Base-by-base conservation (phyloP, 1,284 basidiomycete genomes). In the Xerocomus minutiporus region DNA sequence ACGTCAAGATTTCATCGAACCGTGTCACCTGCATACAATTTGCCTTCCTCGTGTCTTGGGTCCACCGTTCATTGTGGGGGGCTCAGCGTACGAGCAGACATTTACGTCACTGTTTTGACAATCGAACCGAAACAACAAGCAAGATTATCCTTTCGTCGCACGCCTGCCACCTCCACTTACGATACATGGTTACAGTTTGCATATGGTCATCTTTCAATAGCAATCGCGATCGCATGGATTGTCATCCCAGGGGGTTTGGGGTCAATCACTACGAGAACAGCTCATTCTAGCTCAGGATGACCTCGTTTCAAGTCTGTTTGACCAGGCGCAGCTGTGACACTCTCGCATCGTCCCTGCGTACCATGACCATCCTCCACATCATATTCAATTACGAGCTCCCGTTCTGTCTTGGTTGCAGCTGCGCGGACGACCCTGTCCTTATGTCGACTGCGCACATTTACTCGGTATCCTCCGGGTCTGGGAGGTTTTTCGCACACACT, bases 321-420 rank as follows among this genome's bases (percentile, higher is more conserved):
- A 20, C 38, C 42, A n/a, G 2, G 9, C 6, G 25, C 25, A n/a
- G 13, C 3, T 6, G 11, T 35, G 28, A 13, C 11, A 11, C 25
- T 47, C 17, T 28, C 5, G 20, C 17, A 8, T 17, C 13, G 28
- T 26, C 26, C 17, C 15, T 15, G 15, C 28, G 34, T 39, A 17
- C 31, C 15, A 15, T 15, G 23, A 34, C 12, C 17, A 15, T 38
- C 13, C 7, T 39, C 25, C 25, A 42, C 25, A 28, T 28, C 41
- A 11, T 13, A 41, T 41, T 41, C 25, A 26, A 28, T 42, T 7
- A 8, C 25, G 15, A 28, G 13, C 38, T 12, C 11, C 23, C 13
- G 40, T 41, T 12, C n/a, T 26, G 40, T 15, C 28, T 39, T 59
- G 48, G 29, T 31, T 44, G 59, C 29, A 34, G 32, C 2, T 20